A percentile compares a stretch with the other conserved stretches of the same genome.
Evolutionary conservation across 257 asterid species (phyloP).

Genomic region (Scutellaria baicalensis): DNA sequence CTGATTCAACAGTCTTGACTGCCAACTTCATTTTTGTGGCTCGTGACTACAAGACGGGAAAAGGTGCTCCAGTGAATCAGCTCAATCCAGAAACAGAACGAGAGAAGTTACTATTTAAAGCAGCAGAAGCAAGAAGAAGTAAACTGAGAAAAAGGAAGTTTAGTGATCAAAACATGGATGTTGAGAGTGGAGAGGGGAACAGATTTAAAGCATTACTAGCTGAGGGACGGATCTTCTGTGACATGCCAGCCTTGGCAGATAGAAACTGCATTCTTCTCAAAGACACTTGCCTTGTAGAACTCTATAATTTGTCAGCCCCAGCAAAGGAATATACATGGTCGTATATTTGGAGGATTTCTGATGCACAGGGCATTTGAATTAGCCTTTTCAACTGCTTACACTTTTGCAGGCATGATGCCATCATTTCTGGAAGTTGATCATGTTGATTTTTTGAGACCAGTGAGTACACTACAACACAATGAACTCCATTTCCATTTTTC

Average conservation of each 20-base stretch:
- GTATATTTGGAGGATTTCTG: slow-evolving; percentile 90
- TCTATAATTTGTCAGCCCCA: slow-evolving; percentile 96
- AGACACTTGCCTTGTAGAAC: slow-evolving; percentile 80
- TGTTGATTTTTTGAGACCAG: slow-evolving; percentile 88
- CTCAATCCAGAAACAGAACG: slow-evolving; percentile 55
- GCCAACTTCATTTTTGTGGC: slow-evolving; percentile 95
- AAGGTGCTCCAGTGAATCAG: slow-evolving; percentile 78
- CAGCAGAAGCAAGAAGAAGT: slow-evolving; percentile 66
- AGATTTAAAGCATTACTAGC: slow-evolving; percentile 56
- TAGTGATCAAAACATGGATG: slow-evolving; percentile 30
- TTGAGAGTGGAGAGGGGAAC: slow-evolving; percentile 51
- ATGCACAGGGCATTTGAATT: slow-evolving; percentile 85
- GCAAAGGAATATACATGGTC: slow-evolving; percentile 92
- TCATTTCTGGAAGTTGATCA: slow-evolving; percentile 84
- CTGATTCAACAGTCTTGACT: slow-evolving; percentile 60
- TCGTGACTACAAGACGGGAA: slow-evolving; percentile 82
- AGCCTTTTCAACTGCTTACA: slow-evolving; percentile 82
- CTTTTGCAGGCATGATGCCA: slow-evolving; percentile 93
- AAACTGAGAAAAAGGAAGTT: slow-evolving; percentile 54
- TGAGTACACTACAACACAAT: slow-evolving; percentile 24
- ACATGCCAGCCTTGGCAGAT: slow-evolving; percentile 95
- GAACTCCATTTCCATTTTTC: background rate
- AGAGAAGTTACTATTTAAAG: slow-evolving; percentile 59
- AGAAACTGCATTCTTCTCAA: slow-evolving; percentile 85
- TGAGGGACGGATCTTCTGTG: slow-evolving; percentile 85